Evolutionary conservation across 306 rosid genomes (phyloP), one percentile per base, ranked within the genome.

Genomic region (Betula pendula): DNA sequence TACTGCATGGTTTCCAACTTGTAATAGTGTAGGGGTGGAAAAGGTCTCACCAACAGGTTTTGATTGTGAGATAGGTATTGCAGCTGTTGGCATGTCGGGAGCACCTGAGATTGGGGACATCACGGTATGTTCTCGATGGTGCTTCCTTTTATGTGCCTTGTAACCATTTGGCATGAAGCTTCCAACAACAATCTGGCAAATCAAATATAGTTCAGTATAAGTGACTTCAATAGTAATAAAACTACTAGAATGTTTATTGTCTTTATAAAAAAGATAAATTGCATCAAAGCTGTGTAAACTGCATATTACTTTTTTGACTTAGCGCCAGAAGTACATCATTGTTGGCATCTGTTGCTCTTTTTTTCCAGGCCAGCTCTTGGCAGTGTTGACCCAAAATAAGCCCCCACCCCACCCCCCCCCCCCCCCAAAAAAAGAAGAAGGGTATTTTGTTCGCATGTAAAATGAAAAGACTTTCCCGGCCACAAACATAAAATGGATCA

Each of bases 171-270:
- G 86, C 84, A 69, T 66, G 87, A 89, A 93, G 79, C 96, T 93
- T 83, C 96, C 98, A 72, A 90, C 74, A 24, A 90, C 96, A 79
- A 89, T 75, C 96, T 93, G 85, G 44, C 67, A 71, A 81, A 84
- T 53, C 77, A 81, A 71, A 20, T 59, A 5, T 17, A 79, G 53
- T 72, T 35, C 47, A 42, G 10, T 52, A 38, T 8, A 78, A 55
- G 62, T 10, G 24, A 19, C 22, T 50, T 72, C 42, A 53, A 31
- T 12, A 3, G 15, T 29, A 52, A 56, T 45, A 22, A 25, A 71
- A 78, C 19, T 38, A 66, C 43, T 33, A 7, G 13, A 6, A 58
- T 72, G 12, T 16, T 49, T 49, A 14, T 49, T 49, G 20, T 49
- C 53, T 49, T 49, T 49, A 5, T 25, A 29, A 33, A 38, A 5